phyloP scores from a whole-genome alignment of 140 eudicot genomes.

The Bidens hawaiensis region DNA sequence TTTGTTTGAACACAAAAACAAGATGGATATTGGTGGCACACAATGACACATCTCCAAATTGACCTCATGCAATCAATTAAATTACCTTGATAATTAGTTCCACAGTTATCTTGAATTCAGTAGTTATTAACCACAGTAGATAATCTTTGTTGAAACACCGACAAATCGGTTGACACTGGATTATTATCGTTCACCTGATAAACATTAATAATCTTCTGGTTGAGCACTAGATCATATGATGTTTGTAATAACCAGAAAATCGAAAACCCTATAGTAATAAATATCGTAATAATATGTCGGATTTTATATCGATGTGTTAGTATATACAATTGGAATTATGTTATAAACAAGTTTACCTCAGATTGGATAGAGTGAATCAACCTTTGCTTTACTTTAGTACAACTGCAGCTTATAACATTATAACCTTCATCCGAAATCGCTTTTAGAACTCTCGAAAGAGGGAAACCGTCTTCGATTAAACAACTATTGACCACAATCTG shows the following conservation, averaged over 20 bases:
- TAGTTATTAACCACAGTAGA: constrained; percentile 24
- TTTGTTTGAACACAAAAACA: constrained; percentile 5
- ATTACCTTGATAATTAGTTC: constrained; percentile 25
- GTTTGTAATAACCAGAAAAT: neutral
- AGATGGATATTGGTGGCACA: constrained; percentile 11
- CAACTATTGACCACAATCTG: too few species aligned
- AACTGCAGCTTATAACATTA: too few species aligned
- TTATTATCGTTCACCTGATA: constrained; percentile 29
- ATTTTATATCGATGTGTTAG: neutral
- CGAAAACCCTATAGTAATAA: neutral
- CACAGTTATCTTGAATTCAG: constrained; percentile 17
- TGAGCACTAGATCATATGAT: neutral
- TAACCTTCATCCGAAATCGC: constrained; percentile 17
- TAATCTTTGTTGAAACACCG: constrained; percentile 32
- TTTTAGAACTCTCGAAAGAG: constrained; percentile 43
- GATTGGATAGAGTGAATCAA: neutral
- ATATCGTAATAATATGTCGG: too few species aligned
- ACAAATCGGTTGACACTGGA: constrained; percentile 11
- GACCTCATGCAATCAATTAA: constrained; percentile 5
- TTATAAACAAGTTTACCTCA: constrained; percentile 37
- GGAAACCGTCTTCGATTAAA: too few species aligned
- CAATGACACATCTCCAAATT: neutral
- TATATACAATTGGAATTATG: too few species aligned
- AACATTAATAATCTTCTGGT: neutral
- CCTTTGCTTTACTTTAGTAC: too few species aligned